Conservation (phyloP, 208 protist species). For the Leishmania guyanensis region DNA sequence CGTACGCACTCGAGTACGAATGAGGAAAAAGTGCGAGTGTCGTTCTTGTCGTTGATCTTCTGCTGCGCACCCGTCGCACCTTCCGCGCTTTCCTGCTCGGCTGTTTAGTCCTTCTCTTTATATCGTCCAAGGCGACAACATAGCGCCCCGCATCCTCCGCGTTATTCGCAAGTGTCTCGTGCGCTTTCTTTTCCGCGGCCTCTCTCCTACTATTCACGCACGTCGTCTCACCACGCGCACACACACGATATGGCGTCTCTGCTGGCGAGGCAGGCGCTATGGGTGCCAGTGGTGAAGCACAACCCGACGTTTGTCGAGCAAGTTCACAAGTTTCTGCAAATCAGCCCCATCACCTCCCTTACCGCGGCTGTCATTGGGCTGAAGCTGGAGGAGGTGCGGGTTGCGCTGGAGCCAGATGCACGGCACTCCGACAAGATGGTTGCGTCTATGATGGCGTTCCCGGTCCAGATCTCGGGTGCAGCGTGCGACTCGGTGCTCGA, state of each 20-base stretch:
- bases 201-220: conserved; percentile 3
- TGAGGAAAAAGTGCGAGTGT: neutral
- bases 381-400: conserved; percentile 40
- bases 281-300: conserved; percentile 61
- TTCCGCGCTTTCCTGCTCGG: neutral
- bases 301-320: conserved; percentile 45
- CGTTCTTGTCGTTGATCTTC: neutral
- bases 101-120: neutral
- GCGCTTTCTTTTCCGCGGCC: neutral
- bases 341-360: conserved; percentile 44
- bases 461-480: conserved; percentile 35
- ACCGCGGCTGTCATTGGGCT: conserved; percentile 30
- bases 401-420: conserved; percentile 40
- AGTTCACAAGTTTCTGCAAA: conserved; percentile 35
- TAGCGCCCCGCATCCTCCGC: neutral
- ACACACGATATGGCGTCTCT: conserved; percentile 21
- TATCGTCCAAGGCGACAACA: neutral
- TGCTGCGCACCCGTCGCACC: neutral
- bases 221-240: neutral
- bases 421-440: conserved; percentile 16
- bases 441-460: conserved; percentile 58
- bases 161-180: neutral
- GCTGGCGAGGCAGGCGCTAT: conserved; percentile 56
- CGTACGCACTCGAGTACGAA: neutral
- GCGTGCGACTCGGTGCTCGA: conserved; percentile 41